Conservation (phyloP, 1,139 yeast genomes). For the Yarrowia galli region DNA sequence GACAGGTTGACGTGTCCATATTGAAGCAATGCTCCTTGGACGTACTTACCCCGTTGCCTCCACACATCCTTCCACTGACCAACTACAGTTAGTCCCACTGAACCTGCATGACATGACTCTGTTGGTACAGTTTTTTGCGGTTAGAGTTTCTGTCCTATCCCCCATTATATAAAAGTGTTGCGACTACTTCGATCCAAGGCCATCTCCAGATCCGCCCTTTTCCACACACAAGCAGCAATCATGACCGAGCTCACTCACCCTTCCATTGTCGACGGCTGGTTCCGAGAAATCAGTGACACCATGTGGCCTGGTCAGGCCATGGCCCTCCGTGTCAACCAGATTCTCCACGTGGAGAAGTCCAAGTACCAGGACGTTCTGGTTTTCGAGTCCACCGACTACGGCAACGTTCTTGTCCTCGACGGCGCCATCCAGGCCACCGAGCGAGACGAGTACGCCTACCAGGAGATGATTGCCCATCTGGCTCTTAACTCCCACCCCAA, state of each 20-base stretch:
- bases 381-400: slow-evolving; percentile 76
- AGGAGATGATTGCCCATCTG: slow-evolving; percentile 84
- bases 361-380: slow-evolving; percentile 84
- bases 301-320: slow-evolving; percentile 98
- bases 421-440: slow-evolving; percentile 91
- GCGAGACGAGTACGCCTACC: slow-evolving; percentile 74
- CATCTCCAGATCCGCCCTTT: slow-evolving; percentile 10
- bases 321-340: slow-evolving; percentile 77
- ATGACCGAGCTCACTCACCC: slow-evolving; percentile 51
- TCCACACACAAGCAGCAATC: slow-evolving; percentile 4
- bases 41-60: slow-evolving; percentile 26
- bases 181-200: slow-evolving; percentile 29
- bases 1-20: slow-evolving; percentile 8
- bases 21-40: not conserved
- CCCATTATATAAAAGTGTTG: slow-evolving; percentile 31
- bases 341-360: slow-evolving; percentile 76
- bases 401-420: slow-evolving; percentile 83
- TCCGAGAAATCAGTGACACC: slow-evolving; percentile 83
- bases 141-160: slow-evolving; percentile 10
- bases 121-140: slow-evolving; percentile 24
- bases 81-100: slow-evolving; percentile 34
- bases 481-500: slow-evolving; percentile 77
- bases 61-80: slow-evolving; percentile 7
- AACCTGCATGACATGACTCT: slow-evolving; percentile 36
- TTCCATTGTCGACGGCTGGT: slow-evolving; percentile 75